Conservation (phyloP, 1,284 basidiomycete genomes). For the Agaricales sp. region DNA sequence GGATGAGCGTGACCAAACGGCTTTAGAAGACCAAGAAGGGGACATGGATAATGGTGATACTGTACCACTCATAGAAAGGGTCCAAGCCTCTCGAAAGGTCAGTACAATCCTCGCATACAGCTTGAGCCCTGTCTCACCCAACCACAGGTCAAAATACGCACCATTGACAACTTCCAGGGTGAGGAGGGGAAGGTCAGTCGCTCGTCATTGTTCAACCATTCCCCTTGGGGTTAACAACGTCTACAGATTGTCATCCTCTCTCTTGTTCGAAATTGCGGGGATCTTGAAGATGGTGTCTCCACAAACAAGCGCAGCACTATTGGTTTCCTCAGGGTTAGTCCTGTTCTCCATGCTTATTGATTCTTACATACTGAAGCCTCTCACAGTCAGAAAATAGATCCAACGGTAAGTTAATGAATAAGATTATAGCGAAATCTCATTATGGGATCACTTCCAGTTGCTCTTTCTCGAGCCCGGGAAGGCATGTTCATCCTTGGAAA, state of each 20-base stretch:
- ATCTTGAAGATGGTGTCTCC: conserved; percentile 22
- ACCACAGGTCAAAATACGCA: conserved; percentile 46
- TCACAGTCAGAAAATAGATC: conserved; percentile 44
- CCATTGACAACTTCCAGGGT: conserved; percentile 71
- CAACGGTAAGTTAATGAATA: conserved; percentile 32
- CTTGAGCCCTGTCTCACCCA: neutral
- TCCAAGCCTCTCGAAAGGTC: conserved; percentile 40
- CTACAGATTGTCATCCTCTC: conserved; percentile 55
- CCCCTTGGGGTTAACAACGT: conserved; percentile 2
- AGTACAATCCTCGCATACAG: conserved; percentile 7
- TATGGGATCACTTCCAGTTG: too few relatives aligned
- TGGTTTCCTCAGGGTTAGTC: conserved; percentile 55
- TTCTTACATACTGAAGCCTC: neutral
- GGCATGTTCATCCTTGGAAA: conserved; percentile 69
- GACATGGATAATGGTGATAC: conserved; percentile 24
- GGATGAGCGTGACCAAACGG: conserved; percentile 58
- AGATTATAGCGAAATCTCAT: too few relatives aligned
- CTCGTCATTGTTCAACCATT: neutral
- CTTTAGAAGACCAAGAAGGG: conserved; percentile 38
- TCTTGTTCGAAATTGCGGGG: conserved; percentile 57
- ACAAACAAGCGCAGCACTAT: conserved; percentile 30
- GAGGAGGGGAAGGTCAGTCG: conserved; percentile 43
- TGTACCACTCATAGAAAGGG: conserved; percentile 27
- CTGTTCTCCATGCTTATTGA: neutral
- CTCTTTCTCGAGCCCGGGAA: conserved; percentile 63